Conservation (phyloP, 2,329 filamentous ascomycete genomes). For the Akanthomyces muscarius region DNA sequence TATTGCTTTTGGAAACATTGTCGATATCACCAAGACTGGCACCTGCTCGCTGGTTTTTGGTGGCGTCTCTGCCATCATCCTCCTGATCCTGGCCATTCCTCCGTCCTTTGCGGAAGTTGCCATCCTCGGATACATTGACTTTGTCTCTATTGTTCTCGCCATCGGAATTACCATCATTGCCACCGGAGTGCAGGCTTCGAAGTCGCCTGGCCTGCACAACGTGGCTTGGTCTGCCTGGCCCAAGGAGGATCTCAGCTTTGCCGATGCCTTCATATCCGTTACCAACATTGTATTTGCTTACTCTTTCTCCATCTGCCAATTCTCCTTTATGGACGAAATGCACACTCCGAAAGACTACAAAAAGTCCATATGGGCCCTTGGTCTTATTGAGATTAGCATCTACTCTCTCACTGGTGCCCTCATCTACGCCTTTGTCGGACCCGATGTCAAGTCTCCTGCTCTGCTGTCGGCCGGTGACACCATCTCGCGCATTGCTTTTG, state of each 20-base stretch:
- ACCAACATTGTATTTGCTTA: slow-evolving; percentile 71
- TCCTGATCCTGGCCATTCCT: slow-evolving; percentile 43
- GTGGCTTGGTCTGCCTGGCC: slow-evolving; percentile 45
- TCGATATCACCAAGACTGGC: slow-evolving; percentile 41
- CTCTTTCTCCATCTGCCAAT: slow-evolving; percentile 50
- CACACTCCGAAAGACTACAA: slow-evolving; percentile 43
- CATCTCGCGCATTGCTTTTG: slow-evolving; percentile 65
- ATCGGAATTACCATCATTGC: slow-evolving; percentile 65
- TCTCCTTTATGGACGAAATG: slow-evolving; percentile 53
- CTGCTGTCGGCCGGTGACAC: slow-evolving; percentile 58
- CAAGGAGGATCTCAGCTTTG: slow-evolving; percentile 42
- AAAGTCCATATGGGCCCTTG: slow-evolving; percentile 58
- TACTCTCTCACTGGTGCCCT: slow-evolving; percentile 65
- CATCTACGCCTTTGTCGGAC: slow-evolving; percentile 66
- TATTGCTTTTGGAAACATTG: slow-evolving; percentile 64
- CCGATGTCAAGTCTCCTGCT: slow-evolving; percentile 60
- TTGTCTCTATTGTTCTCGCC: slow-evolving; percentile 58
- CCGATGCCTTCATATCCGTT: slow-evolving; percentile 56
- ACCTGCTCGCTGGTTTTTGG: slow-evolving; percentile 44
- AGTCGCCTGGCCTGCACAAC: slow-evolving; percentile 28
- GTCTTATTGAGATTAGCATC: slow-evolving; percentile 57
- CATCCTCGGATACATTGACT: slow-evolving; percentile 51
- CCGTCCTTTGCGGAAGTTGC: slow-evolving; percentile 47
- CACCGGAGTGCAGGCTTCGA: slow-evolving; percentile 46
- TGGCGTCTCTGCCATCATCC: slow-evolving; percentile 43